These are phyloP conservation scores for Gossypium herbaceum DNA, from an alignment of 345 rosid species.

Conservation along the genomic window DNA sequence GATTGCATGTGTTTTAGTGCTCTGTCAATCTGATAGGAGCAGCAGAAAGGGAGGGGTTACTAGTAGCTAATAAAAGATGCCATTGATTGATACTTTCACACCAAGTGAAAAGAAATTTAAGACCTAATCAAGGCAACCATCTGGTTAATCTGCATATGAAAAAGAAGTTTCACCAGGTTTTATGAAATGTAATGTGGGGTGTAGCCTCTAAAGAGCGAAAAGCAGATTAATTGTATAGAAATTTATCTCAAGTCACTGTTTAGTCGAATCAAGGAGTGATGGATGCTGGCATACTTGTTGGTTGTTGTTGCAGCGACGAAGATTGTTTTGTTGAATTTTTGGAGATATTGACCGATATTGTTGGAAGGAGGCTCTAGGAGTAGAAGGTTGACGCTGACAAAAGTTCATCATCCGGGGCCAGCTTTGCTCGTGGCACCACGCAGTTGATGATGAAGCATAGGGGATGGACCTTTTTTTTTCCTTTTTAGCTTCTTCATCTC, in stretches of 20 bases:
- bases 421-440: neutral
- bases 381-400: constrained; percentile 6
- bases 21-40: neutral
- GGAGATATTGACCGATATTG: constrained; percentile 4
- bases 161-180: neutral
- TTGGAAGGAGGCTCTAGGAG: neutral
- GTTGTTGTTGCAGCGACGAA: constrained; percentile 42
- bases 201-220: neutral
- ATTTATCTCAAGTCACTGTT: neutral
- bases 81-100: neutral
- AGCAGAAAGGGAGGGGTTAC: neutral
- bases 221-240: neutral
- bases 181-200: neutral
- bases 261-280: neutral
- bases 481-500: neutral
- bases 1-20: neutral
- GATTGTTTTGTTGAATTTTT: constrained; percentile 45
- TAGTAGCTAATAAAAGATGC: neutral
- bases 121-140: too few relatives aligned
- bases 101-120: neutral
- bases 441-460: neutral
- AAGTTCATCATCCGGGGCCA: neutral
- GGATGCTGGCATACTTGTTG: neutral
- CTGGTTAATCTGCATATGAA: neutral
- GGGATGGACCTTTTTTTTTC: neutral